Conservation (phyloP, 345 rosid genomes). For the Populus davidiana region DNA sequence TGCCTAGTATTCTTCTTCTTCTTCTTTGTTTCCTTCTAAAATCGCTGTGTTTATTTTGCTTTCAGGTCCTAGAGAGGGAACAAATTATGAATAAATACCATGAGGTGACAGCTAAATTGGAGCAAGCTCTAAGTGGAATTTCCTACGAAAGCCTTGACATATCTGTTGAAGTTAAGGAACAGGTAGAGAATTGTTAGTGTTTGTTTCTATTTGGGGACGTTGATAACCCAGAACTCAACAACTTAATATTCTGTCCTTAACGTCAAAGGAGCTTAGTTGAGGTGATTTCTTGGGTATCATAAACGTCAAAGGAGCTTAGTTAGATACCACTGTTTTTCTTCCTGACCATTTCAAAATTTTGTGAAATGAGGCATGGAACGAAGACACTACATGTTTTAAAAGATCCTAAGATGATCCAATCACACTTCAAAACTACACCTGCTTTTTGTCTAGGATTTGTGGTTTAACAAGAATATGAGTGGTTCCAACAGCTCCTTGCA, state of each 20-base stretch:
- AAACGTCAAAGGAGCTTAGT: background rate
- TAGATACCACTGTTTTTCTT: background rate
- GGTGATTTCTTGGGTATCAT: conserved; percentile 8
- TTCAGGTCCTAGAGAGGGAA: conserved; percentile 84
- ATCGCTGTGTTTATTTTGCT: conserved; percentile 12
- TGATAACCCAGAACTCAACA: background rate
- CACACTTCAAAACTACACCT: background rate
- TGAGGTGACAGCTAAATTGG: conserved; percentile 63
- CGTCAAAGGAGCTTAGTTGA: background rate
- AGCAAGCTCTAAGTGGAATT: conserved; percentile 68
- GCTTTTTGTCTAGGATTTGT: background rate
- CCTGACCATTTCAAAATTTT: background rate
- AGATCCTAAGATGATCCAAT: background rate
- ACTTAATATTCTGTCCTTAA: background rate
- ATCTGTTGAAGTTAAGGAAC: conserved; percentile 97
- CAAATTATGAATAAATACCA: conserved; percentile 58
- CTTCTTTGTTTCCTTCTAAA: background rate
- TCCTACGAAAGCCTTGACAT: conserved; percentile 71
- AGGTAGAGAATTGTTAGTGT: conserved; percentile 40
- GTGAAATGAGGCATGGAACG: too few relatives aligned
- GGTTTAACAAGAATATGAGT: background rate
- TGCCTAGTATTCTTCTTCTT: background rate
- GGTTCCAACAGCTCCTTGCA: background rate
- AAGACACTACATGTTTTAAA: background rate
- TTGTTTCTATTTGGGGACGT: background rate